Conservation (phyloP, 331 rosid genomes). For the Quercus tomentella region DNA sequence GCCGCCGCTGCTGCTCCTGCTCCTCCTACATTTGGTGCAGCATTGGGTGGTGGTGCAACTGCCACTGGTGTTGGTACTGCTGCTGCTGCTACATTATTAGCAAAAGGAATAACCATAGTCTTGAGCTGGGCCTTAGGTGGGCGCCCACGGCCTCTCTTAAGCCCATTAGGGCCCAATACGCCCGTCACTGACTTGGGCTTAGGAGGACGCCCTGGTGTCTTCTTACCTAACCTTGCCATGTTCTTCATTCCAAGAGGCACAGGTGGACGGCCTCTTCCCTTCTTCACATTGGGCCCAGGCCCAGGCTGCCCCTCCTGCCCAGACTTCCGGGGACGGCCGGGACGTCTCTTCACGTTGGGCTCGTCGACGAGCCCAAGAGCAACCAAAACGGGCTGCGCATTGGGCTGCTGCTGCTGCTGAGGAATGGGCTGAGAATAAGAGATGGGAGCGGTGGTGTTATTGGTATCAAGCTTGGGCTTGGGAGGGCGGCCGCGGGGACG, state of each 20-base stretch:
- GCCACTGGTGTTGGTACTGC: background rate
- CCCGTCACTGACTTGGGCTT: slow-evolving; percentile 41
- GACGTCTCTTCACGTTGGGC: slow-evolving; percentile 30
- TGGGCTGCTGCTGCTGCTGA: background rate
- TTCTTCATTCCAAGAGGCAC: slow-evolving; percentile 26
- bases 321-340: slow-evolving; percentile 56
- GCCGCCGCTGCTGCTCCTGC: background rate
- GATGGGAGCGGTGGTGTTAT: background rate
- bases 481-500: slow-evolving; percentile 72
- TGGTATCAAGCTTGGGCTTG: slow-evolving; percentile 27
- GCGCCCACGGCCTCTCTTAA: slow-evolving; percentile 63
- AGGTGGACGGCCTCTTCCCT: slow-evolving; percentile 62
- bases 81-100: slow-evolving; percentile 14
- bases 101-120: slow-evolving; percentile 51
- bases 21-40: background rate
- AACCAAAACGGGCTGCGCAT: slow-evolving; percentile 37
- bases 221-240: slow-evolving; percentile 24
- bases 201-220: slow-evolving; percentile 44
- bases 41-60: background rate
- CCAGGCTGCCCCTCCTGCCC: background rate
- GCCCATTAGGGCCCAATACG: slow-evolving; percentile 11
- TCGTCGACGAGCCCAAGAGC: slow-evolving; percentile 71
- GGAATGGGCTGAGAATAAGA: background rate
- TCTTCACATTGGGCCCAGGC: slow-evolving; percentile 1
- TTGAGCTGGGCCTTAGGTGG: slow-evolving; percentile 52